Evolutionary conservation across 805 yeast species (phyloP).

Genomic region (Starmera quercuum): DNA sequence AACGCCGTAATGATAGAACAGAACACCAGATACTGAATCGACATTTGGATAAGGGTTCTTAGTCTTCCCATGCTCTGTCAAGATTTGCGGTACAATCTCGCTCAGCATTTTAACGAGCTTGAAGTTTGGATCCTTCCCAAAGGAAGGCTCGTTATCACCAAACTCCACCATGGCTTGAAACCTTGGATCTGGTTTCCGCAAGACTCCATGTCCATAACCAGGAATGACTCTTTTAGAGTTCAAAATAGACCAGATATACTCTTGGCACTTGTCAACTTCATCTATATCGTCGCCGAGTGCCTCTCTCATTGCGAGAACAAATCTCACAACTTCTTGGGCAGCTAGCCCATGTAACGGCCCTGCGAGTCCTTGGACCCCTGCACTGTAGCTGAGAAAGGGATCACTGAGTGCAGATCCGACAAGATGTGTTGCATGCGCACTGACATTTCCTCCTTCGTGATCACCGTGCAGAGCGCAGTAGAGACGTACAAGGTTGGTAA

Average conservation of each 20-base stretch:
- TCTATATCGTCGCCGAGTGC: constrained; percentile 27
- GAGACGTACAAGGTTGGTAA: constrained; percentile 63
- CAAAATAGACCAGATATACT: constrained; percentile 63
- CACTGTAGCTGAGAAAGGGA: constrained; percentile 67
- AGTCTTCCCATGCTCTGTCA: constrained; percentile 75
- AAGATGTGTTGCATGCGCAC: constrained; percentile 75
- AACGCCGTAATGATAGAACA: constrained; percentile 75
- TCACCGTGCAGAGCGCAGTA: constrained; percentile 73
- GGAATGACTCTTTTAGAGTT: constrained; percentile 76
- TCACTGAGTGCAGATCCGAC: constrained; percentile 78
- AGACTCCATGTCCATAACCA: constrained; percentile 85
- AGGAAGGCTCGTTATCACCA: constrained; percentile 45
- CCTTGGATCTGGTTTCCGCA: constrained; percentile 78
- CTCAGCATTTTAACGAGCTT: constrained; percentile 58
- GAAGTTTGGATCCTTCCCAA: constrained; percentile 57
- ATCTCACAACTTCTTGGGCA: constrained; percentile 77
- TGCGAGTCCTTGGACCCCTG: constrained; percentile 78
- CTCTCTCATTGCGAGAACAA: constrained; percentile 55
- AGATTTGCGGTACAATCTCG: constrained; percentile 66
- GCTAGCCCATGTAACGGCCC: constrained; percentile 86
- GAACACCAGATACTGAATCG: constrained; percentile 71
- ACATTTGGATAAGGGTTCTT: constrained; percentile 84
- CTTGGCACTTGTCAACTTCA: constrained; percentile 43
- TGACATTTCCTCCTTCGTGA: constrained; percentile 81
- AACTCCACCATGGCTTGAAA: constrained; percentile 68